Percentiles rank a stretch among this genome's conserved stretches.
phyloP scores from a whole-genome alignment of 192 early-diverging fungal species.

The Powellomyces hirtus region DNA sequence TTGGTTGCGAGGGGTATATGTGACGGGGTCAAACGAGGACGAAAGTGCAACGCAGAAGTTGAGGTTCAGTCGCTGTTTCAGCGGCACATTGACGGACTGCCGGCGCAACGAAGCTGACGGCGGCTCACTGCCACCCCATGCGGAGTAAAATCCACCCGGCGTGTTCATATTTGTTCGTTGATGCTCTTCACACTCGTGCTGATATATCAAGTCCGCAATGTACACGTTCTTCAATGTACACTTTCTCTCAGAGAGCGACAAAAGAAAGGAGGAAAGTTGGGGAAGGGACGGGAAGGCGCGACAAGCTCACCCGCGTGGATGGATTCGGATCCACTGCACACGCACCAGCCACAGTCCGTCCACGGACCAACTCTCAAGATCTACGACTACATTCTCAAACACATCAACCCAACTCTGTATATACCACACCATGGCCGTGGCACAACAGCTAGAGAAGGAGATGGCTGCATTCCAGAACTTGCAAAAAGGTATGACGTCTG shows the following conservation, averaged over 20 bases:
- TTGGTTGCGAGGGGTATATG: conserved; percentile 12
- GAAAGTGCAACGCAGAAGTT: conserved; percentile 18
- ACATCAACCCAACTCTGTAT: not conserved
- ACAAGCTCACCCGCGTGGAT: not conserved
- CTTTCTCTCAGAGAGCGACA: not conserved
- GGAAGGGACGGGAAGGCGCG: not conserved
- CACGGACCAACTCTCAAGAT: not conserved
- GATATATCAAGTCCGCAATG: too few relatives aligned
- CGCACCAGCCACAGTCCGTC: not conserved
- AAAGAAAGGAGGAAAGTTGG: not conserved
- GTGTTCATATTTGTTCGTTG: too few relatives aligned
- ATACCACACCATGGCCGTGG: not conserved
- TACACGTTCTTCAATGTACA: too few relatives aligned
- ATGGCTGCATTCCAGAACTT: conserved; percentile 69
- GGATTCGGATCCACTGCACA: not conserved
- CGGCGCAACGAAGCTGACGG: not conserved
- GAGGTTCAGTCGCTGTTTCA: conserved; percentile 16
- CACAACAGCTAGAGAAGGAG: conserved; percentile 62
- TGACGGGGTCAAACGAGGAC: conserved; percentile 11
- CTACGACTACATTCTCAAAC: not conserved
- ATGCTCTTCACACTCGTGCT: too few relatives aligned
- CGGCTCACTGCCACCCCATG: not conserved
- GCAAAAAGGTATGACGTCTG: conserved; percentile 58
- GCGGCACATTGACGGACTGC: not conserved
- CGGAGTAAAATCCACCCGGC: not conserved